A percentile compares a stretch with the other conserved stretches of the same genome.
These are phyloP conservation scores for Dactylorhiza incarnata DNA, from an alignment of 106 monocot genomes.

Conservation along the genomic window DNA sequence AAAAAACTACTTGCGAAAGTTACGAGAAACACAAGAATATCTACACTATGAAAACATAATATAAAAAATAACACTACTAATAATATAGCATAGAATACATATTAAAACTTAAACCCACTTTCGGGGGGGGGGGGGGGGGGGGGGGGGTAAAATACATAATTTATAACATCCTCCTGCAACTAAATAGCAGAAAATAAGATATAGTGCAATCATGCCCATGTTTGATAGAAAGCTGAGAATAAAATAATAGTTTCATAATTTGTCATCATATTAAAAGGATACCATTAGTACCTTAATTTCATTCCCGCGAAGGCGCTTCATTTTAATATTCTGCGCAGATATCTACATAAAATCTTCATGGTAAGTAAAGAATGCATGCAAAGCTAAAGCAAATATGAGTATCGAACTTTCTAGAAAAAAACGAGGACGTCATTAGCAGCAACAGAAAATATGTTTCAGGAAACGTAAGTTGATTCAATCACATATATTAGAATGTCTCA, in stretches of 20 bases:
- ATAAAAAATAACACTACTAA: too few species aligned
- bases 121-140: too few species aligned
- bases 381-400: not conserved
- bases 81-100: too few species aligned
- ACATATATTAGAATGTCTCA: not conserved
- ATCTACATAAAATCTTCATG: constrained; percentile 41
- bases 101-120: too few species aligned
- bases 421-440: not conserved
- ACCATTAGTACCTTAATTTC: constrained; percentile 76
- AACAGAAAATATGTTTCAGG: not conserved
- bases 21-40: too few species aligned
- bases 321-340: constrained; percentile 66
- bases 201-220: not conserved
- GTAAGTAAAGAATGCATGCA: not conserved
- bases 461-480: not conserved
- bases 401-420: not conserved
- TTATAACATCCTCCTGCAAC: not conserved
- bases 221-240: not conserved
- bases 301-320: constrained; percentile 85
- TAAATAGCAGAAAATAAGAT: not conserved
- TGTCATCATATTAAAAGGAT: not conserved
- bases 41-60: too few species aligned
- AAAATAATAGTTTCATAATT: not conserved
- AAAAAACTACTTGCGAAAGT: too few species aligned
- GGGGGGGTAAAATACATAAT: not conserved